A percentile compares a stretch with the other conserved stretches of the same genome.
These are phyloP conservation scores for Nymphaea thermarum DNA, from an alignment of 164 flowering plant species.

Conservation along the genomic window DNA sequence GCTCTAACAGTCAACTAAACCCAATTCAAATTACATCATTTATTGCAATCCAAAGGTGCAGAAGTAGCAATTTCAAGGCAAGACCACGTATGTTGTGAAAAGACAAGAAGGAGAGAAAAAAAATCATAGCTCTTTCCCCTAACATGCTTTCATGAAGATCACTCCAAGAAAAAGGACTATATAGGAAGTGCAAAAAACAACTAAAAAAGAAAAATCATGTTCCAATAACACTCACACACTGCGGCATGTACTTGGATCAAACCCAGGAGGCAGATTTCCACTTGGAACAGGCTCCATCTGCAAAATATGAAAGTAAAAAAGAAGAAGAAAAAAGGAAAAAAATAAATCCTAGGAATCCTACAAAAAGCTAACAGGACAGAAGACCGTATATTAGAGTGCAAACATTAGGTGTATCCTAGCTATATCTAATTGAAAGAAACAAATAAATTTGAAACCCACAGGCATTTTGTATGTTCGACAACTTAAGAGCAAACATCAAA, in stretches of 20 bases:
- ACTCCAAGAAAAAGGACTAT: slow-evolving; percentile 1
- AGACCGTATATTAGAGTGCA: not conserved
- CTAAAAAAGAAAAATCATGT: slow-evolving; percentile 8
- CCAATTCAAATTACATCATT: no score
- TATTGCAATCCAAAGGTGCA: no score
- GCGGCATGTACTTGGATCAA: slow-evolving; percentile 98
- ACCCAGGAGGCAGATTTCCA: slow-evolving; percentile 99
- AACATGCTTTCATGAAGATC: slow-evolving; percentile 2
- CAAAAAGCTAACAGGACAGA: not conserved
- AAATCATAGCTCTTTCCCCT: no score
- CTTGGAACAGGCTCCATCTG: slow-evolving; percentile 98
- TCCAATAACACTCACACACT: slow-evolving; percentile 84
- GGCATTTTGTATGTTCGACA: slow-evolving; percentile 3
- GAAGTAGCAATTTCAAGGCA: no score
- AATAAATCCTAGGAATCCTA: slow-evolving; percentile 7
- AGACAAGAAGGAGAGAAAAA: no score
- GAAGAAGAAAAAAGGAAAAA: slow-evolving; percentile 18
- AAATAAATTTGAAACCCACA: slow-evolving; percentile 1
- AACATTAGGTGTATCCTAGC: not conserved
- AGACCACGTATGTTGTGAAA: no score
- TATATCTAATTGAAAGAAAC: not conserved
- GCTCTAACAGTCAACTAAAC: no score
- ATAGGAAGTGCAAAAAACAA: not conserved
- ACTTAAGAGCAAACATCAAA: not conserved
- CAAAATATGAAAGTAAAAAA: slow-evolving; percentile 34